These are phyloP conservation scores for Quercus suber DNA, from an alignment of 306 rosid genomes.

Conservation along the genomic window DNA sequence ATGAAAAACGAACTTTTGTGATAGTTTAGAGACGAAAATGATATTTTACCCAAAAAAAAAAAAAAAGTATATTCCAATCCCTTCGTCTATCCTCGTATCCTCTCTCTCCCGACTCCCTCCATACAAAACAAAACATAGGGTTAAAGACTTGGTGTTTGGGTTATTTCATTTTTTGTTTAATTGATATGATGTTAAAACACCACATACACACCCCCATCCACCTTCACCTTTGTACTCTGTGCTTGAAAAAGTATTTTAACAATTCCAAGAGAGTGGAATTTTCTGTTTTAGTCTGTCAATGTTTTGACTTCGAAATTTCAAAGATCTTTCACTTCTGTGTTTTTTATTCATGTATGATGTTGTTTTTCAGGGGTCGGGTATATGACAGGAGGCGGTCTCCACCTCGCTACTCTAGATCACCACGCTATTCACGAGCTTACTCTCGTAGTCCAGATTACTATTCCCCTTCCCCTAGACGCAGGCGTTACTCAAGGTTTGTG, in stretches of 20 bases:
- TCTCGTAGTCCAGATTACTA: conserved; percentile 49
- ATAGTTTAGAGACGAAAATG: too few relatives aligned
- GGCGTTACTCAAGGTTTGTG: conserved; percentile 50
- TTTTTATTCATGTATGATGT: neutral
- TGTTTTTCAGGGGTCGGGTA: conserved; percentile 30
- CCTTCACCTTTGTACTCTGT: too few relatives aligned
- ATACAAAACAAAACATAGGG: too few relatives aligned
- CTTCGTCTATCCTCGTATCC: too few relatives aligned
- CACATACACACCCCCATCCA: too few relatives aligned
- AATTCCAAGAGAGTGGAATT: neutral
- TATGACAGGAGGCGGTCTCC: conserved; percentile 46
- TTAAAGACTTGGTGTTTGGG: neutral
- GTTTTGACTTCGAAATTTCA: neutral
- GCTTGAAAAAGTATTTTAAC: neutral
- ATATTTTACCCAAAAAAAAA: too few relatives aligned
- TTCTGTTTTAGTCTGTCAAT: neutral
- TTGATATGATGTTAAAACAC: neutral
- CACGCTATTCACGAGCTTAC: conserved; percentile 36
- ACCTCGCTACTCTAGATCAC: conserved; percentile 36
- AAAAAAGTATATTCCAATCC: too few relatives aligned
- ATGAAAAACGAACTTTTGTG: too few relatives aligned
- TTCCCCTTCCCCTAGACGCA: conserved; percentile 45
- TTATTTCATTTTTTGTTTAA: neutral
- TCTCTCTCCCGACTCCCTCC: too few relatives aligned
- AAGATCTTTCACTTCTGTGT: neutral